Conservation (phyloP, 495 filamentous ascomycete genomes). For the Penicillium nucicola region DNA sequence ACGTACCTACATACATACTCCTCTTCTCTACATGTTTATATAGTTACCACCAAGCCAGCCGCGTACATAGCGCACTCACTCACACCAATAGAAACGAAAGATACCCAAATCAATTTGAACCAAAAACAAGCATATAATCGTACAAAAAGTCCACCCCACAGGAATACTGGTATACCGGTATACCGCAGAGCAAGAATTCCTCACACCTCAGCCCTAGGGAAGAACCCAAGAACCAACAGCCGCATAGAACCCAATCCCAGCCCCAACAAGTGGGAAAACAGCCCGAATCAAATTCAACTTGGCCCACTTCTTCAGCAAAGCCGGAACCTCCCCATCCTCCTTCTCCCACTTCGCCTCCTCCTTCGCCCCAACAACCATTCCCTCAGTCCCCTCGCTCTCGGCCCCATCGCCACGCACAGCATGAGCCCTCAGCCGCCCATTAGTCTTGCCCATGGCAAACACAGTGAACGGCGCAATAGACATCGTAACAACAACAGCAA, state of each 20-base stretch:
- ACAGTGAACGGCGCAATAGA: constrained; percentile 33
- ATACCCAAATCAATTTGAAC: not conserved
- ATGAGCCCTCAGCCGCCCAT: constrained; percentile 20
- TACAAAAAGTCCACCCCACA: not conserved
- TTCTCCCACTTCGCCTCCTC: constrained; percentile 18
- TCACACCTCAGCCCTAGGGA: not conserved
- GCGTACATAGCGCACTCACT: not conserved
- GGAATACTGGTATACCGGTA: not conserved
- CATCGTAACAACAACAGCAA: constrained; percentile 24
- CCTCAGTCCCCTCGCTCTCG: constrained; percentile 10
- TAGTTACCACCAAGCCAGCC: not conserved
- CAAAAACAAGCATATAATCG: not conserved
- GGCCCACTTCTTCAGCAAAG: constrained; percentile 19
- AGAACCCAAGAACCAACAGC: constrained; percentile 2
- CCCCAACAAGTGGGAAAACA: constrained; percentile 19
- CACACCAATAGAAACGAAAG: constrained; percentile 1
- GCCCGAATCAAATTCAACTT: constrained; percentile 17
- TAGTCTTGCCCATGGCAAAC: constrained; percentile 21
- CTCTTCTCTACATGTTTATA: constrained; percentile 1
- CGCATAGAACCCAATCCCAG: constrained; percentile 19
- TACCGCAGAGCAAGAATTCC: not conserved
- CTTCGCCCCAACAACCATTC: constrained; percentile 13
- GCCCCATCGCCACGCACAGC: constrained; percentile 21
- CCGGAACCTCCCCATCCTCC: constrained; percentile 19
- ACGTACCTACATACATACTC: not conserved